phyloP scores from a whole-genome alignment of 2,329 filamentous ascomycete genomes.

The Talaromyces amestolkiae region DNA sequence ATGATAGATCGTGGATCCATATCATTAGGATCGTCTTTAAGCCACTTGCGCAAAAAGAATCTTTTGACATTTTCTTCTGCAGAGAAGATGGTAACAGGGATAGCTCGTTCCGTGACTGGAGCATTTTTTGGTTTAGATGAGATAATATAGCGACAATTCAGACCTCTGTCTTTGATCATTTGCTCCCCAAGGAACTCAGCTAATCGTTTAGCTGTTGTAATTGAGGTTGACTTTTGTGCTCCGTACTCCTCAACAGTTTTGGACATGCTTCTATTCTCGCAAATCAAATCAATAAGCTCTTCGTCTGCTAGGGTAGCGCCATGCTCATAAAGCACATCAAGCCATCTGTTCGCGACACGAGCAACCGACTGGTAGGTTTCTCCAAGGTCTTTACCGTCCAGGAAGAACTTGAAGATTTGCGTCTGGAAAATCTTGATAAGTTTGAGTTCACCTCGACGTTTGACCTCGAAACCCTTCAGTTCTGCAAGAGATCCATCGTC shows the following conservation, averaged over 20 bases:
- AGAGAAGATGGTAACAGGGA: conserved; percentile 96
- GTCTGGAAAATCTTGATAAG: conserved; percentile 99
- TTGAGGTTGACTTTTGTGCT: conserved; percentile 94
- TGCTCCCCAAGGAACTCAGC: conserved; percentile 96
- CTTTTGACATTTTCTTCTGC: conserved; percentile 85
- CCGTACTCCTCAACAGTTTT: conserved; percentile 98
- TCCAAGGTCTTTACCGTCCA: conserved; percentile 80
- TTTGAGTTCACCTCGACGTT: conserved; percentile 94
- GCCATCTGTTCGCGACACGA: conserved; percentile 91
- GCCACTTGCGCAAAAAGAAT: conserved; percentile 88
- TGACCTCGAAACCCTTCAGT: conserved; percentile 95
- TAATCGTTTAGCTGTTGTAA: conserved; percentile 90
- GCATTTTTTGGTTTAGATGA: conserved; percentile 81
- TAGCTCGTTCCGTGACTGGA: conserved; percentile 88
- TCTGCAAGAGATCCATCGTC: conserved; percentile 94
- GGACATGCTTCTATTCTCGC: conserved; percentile 96
- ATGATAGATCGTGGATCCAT: conserved; percentile 87
- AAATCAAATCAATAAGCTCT: conserved; percentile 99
- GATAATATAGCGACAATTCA: conserved; percentile 99
- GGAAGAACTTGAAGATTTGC: conserved; percentile 98
- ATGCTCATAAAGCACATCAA: conserved; percentile 88
- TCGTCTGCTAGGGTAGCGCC: conserved; percentile 90
- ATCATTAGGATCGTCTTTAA: conserved; percentile 86
- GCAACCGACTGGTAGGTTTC: conserved; percentile 92
- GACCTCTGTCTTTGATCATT: conserved; percentile 98